Percentiles rank a stretch among this genome's conserved stretches.
These are phyloP conservation scores for Yamadazyma phyllophila DNA, from an alignment of 805 yeast genomes.

Conservation along the genomic window DNA sequence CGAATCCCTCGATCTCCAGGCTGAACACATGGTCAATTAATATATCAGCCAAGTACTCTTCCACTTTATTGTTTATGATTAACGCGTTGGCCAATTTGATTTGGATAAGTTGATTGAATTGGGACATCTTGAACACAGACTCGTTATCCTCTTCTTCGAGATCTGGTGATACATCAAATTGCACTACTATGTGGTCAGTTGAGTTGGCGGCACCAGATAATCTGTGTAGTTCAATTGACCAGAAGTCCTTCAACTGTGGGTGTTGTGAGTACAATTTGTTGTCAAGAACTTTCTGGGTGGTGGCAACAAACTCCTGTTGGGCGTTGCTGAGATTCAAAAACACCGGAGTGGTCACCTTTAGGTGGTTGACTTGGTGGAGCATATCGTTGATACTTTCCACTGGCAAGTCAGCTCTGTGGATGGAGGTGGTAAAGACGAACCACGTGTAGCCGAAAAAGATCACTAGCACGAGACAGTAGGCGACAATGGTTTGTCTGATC, in stretches of 20 bases:
- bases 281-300: conserved; percentile 38
- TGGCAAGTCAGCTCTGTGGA: conserved; percentile 63
- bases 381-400: conserved; percentile 21
- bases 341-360: conserved; percentile 41
- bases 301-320: conserved; percentile 25
- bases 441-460: conserved; percentile 52
- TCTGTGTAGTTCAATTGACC: conserved; percentile 22
- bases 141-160: conserved; percentile 5
- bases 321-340: conserved; percentile 36
- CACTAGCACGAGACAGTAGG: conserved; percentile 14
- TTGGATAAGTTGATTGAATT: conserved; percentile 31
- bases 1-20: conserved; percentile 34
- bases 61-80: conserved; percentile 24
- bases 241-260: conserved; percentile 25
- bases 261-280: conserved; percentile 19
- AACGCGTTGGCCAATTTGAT: conserved; percentile 27
- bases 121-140: conserved; percentile 28
- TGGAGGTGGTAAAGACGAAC: conserved; percentile 59
- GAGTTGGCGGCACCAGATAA: background rate
- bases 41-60: conserved; percentile 34
- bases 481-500: conserved; percentile 13
- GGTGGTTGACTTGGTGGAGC: background rate
- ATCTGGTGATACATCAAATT: conserved; percentile 5
- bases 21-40: conserved; percentile 40
- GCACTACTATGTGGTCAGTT: background rate